A percentile compares a stretch with the other conserved stretches of the same genome.
Conservation (phyloP, 148 eudicot genomes). For the Vaccinium myrtillus region DNA sequence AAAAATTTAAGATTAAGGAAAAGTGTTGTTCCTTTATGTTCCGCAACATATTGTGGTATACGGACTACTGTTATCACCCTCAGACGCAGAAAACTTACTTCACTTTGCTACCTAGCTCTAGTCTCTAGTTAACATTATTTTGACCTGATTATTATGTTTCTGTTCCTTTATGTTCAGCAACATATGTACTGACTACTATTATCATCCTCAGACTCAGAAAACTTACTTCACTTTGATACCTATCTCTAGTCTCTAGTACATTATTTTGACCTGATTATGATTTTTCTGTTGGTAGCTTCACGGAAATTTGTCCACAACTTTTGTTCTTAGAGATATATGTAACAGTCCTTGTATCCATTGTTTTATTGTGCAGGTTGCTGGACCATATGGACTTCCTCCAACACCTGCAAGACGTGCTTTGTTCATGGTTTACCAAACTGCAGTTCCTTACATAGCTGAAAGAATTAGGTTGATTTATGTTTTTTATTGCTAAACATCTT, state of each 20-base stretch:
- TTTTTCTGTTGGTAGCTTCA: not conserved
- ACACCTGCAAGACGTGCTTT: conserved; percentile 97
- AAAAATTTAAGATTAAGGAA: not conserved
- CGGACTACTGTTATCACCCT: not conserved
- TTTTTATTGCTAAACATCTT: not conserved
- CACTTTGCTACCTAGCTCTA: not conserved
- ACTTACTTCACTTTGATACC: too few relatives aligned
- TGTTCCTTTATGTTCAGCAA: not conserved
- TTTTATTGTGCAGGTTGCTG: conserved; percentile 68
- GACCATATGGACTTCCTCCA: conserved; percentile 87
- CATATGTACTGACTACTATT: not conserved
- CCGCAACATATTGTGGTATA: not conserved
- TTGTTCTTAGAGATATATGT: not conserved
- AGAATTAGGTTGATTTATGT: conserved; percentile 60
- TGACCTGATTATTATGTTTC: not conserved
- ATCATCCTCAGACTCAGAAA: not conserved
- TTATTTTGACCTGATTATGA: not conserved
- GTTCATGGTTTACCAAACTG: conserved; percentile 82
- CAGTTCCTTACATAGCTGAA: conserved; percentile 94
- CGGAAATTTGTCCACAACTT: not conserved
- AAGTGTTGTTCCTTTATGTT: not conserved
- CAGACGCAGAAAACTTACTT: not conserved
- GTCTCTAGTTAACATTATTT: not conserved
- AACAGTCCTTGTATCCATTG: not conserved
- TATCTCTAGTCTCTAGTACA: not conserved